Evolutionary conservation across 257 asterid species (phyloP), one percentile per base, ranked within the genome.

Genomic region (Solanum verrucosum): DNA sequence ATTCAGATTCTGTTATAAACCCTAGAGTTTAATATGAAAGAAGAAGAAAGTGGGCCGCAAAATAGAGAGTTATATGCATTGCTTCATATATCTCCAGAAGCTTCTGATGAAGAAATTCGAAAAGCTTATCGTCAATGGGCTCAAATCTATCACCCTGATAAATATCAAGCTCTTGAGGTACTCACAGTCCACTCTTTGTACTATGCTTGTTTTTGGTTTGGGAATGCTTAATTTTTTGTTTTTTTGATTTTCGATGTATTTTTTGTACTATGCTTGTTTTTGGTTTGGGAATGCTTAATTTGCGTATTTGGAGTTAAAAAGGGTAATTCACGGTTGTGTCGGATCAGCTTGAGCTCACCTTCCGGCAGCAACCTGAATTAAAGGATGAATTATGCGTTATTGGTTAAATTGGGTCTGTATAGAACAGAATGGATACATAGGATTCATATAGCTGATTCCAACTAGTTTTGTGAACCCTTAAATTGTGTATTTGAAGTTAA

Each of bases 121-220:
- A 96, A 83, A 90, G 97, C 99, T 84, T 97, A 97, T 91, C 99
- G 99, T 65, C 98, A 95, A 89, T 97, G 99, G 99, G 99, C 99
- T 65, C 98, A 95, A 92, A 92, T 96, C 82, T 97, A 97, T 88
- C 99, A 97, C 72, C 99, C 99, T 40, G 99, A 97, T 88, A 97
- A 97, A 88, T 92, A 92, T 92, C 99, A 94, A 91, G 92, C 93
- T 90, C 92, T 92, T 13, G 95, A 91, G 65, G 99, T 94, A 92
- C 79, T 52, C 29, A 21, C 16, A 56, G 67, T 15, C 9, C 40
- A 6, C 37, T 20, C n/a, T 52, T 16, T 52, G 23, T 79, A 2
- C 38, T 10, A 6, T 86, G 15, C 16, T 71, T 42, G 88, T 27
- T 68, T 27, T 27, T 71, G 12, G 18, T 63, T 37, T 44, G 6